Base-by-base conservation (phyloP, 108 stramenopile genomes). In the Aurantiochytrium sp. region DNA sequence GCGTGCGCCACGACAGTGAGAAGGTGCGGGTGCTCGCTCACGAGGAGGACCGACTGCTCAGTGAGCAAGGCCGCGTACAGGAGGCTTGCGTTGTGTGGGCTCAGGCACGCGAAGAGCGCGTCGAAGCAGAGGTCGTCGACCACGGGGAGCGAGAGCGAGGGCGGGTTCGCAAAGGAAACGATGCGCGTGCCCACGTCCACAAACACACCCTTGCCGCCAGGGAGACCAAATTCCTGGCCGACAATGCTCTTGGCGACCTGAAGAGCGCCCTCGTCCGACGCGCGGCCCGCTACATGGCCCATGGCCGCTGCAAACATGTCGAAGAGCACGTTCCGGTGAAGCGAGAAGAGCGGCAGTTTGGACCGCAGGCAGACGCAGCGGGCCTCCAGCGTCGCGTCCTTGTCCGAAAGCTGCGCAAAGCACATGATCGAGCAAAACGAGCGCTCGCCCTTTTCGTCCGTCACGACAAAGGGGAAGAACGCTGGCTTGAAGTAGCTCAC, bases 61-160 rank as follows among this genome's bases (percentile, higher is more conserved):
- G 45, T 48, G 27, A 81, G 73, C 21, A 81, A 30, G n/a, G 73
- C 73, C 6, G 73, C 21, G 3, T 30, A 24, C 6, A 81, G 39
- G 24, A 24, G 10, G 17, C 36, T 24, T 0, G 32, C 24, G 45
- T 48, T 81, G 2, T 42, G n/a, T 12, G 73, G 42, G 19, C 39
- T 48, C 73, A 81, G 32, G 39, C 73, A 81, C 12, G 42, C 30
- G 17, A 81, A 39, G 45, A 81, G 73, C n/a, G 73, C 73, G 27
- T 81, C 73, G 32, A 81, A 81, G 45, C 73, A 81, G 21, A 81
- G 50, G n/a, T 81, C 73, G 45, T 81, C 73, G 39, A 81, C 73
- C 2, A 81, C 42, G 45, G 73, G 73, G 27, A 81, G 73, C 12
- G 73, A 81, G 45, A 81, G 73, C 30, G 73, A 30, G 0, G 42